A percentile compares a stretch with the other conserved stretches of the same genome.
Evolutionary conservation across 176 grass and related monocot species (phyloP).

Genomic region (Rhipidocladum racemiflorum): DNA sequence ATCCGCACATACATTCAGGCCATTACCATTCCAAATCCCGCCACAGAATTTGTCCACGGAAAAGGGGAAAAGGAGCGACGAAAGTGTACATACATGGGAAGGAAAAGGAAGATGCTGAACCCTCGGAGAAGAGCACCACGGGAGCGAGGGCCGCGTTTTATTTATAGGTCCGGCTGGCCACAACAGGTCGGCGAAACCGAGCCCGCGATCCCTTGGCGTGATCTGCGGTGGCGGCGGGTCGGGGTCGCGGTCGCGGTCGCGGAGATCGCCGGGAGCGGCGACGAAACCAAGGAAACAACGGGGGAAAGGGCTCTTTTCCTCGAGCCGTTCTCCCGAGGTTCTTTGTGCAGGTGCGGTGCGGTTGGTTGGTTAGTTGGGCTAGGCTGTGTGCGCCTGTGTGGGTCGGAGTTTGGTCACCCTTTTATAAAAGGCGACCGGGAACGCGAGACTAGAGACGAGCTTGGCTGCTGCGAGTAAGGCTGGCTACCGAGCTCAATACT

Average conservation of each 20-base stretch:
- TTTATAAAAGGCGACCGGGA: background rate
- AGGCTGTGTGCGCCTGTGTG: background rate
- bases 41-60: background rate
- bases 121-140: background rate
- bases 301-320: background rate
- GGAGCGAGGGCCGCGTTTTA: background rate
- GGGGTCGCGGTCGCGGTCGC: slow-evolving; percentile 20
- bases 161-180: background rate
- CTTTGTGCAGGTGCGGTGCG: background rate
- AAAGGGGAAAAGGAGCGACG: background rate
- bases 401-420: background rate
- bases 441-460: too few relatives aligned
- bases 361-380: background rate
- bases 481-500: too few relatives aligned
- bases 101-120: background rate
- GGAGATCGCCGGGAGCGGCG: slow-evolving; percentile 44
- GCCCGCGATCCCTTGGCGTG: background rate
- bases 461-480: too few relatives aligned
- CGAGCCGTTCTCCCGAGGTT: background rate
- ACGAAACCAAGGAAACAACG: slow-evolving; percentile 17
- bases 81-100: slow-evolving; percentile 13
- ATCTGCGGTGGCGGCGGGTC: slow-evolving; percentile 25
- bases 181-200: background rate
- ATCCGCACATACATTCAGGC: background rate
- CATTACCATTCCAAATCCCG: background rate